Percentiles rank a stretch among this genome's conserved stretches.
Conservation (phyloP, 1,139 yeast genomes). For the Scheffersomyces segobiensis region DNA sequence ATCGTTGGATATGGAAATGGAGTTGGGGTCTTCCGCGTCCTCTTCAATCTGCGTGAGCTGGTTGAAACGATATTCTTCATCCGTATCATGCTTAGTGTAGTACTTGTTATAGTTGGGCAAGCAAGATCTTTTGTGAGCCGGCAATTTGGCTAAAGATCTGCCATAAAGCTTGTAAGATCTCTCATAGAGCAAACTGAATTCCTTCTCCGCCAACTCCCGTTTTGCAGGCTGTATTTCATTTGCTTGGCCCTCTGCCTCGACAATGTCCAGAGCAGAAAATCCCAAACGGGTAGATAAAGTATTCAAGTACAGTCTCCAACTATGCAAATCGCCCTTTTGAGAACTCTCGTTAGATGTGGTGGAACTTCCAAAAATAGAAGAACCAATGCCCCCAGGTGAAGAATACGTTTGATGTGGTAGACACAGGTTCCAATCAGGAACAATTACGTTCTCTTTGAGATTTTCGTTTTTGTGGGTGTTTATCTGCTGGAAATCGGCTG, state of each 20-base stretch:
- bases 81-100: slow-evolving; percentile 18
- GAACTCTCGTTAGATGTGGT: slow-evolving; percentile 28
- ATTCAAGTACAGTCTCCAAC: slow-evolving; percentile 39
- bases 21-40: slow-evolving; percentile 30
- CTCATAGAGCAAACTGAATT: slow-evolving; percentile 37
- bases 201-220: slow-evolving; percentile 23
- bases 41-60: slow-evolving; percentile 30
- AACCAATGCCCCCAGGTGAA: slow-evolving; percentile 5
- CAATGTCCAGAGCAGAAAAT: slow-evolving; percentile 34
- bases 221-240: slow-evolving; percentile 10
- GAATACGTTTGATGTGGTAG: slow-evolving; percentile 28
- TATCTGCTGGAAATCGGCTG: slow-evolving; percentile 43
- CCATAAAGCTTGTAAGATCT: slow-evolving; percentile 45
- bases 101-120: slow-evolving; percentile 42
- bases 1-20: slow-evolving; percentile 43
- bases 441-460: slow-evolving; percentile 41
- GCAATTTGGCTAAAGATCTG: slow-evolving; percentile 37
- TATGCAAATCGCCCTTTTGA: slow-evolving; percentile 30
- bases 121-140: slow-evolving; percentile 42
- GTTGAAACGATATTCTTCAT: slow-evolving; percentile 15
- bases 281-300: slow-evolving; percentile 42
- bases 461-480: slow-evolving; percentile 50
- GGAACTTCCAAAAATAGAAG: slow-evolving; percentile 22
- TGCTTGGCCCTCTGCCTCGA: slow-evolving; percentile 10
- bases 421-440: slow-evolving; percentile 46